Base-by-base conservation (phyloP, 2,329 filamentous ascomycete species). In the Apiospora koreana region DNA sequence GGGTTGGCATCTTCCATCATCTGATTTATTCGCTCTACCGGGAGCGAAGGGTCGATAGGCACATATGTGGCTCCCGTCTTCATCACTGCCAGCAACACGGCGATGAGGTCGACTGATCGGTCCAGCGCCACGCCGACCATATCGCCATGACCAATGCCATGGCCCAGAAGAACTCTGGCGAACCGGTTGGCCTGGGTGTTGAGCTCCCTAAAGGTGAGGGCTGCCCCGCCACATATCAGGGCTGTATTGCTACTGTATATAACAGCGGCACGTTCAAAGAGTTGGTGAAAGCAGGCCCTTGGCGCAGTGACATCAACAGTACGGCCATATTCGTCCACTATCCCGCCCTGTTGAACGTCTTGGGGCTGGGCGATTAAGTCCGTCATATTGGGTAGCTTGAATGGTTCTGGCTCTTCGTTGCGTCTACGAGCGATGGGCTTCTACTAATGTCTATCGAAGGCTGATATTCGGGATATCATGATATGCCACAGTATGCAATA, bases 51-150 rank as follows among this genome's bases (percentile, higher is more conserved):
- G 69, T 80, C 78, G 42, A 79, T 76, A 14, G 78, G 78, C 10
- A 79, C 75, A 69, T 78, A 80, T 16, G 77, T 74, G 25, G 77
- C 78, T 21, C 79, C 78, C 14, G 74, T 71, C 71, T 79, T 78
- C 64, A 74, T 48, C 4, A 78, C 72, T 1, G 76, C 77, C 50
- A 79, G 54, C 21, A 79, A 74, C 21, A 73, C 71, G 45, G 68
- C 71, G 31, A 77, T 71, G 9, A 77, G 73, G 38, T 77, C 68
- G 48, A 75, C 70, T 5, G 75, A 77, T 25, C 78, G 76, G 31
- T 73, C 71, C 67, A 78, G 41, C 12, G 74, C 75, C n/a, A 79
- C 71, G 41, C 75, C 76, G 46, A 79, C 69, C 31, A 79, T 41
- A 67, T 77, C 74, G 41, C 77, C 77, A 65, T 70, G 42, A 25